Conservation (phyloP, 345 rosid species). For the Gossypium longicalyx region DNA sequence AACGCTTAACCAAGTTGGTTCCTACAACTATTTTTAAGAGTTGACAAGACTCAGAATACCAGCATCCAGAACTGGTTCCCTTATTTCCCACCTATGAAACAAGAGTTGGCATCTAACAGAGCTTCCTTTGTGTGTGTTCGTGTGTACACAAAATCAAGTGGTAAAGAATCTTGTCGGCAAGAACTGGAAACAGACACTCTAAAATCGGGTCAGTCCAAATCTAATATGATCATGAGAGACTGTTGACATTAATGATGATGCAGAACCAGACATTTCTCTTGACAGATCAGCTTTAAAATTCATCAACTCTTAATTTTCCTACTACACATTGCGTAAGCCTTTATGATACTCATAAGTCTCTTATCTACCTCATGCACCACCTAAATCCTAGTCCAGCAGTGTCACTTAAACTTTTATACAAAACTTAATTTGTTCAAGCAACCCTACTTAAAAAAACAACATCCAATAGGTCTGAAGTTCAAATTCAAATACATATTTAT, state of each 20-base stretch:
- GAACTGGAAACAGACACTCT: neutral
- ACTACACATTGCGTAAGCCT: neutral
- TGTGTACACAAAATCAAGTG: neutral
- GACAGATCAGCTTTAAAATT: slow-evolving; percentile 3
- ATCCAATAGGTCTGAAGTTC: neutral
- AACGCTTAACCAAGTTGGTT: neutral
- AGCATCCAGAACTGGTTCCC: neutral
- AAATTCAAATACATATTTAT: neutral
- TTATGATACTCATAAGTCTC: neutral
- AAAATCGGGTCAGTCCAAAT: slow-evolving; percentile 6
- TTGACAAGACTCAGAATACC: neutral
- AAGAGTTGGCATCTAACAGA: neutral
- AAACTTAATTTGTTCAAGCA: no score
- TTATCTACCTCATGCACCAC: slow-evolving; percentile 5
- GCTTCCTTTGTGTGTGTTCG: no score
- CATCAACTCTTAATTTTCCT: neutral
- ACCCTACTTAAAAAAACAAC: no score
- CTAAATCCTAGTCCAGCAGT: slow-evolving; percentile 1
- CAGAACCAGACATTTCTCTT: neutral
- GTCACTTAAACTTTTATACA: neutral
- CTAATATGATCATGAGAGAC: neutral
- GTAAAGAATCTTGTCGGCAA: slow-evolving; percentile 18
- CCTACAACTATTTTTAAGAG: neutral
- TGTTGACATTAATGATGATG: slow-evolving; percentile 6
- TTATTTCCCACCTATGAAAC: neutral